Base-by-base conservation (phyloP, 2,329 filamentous ascomycete genomes). In the Teratosphaeriaceae sp. region DNA sequence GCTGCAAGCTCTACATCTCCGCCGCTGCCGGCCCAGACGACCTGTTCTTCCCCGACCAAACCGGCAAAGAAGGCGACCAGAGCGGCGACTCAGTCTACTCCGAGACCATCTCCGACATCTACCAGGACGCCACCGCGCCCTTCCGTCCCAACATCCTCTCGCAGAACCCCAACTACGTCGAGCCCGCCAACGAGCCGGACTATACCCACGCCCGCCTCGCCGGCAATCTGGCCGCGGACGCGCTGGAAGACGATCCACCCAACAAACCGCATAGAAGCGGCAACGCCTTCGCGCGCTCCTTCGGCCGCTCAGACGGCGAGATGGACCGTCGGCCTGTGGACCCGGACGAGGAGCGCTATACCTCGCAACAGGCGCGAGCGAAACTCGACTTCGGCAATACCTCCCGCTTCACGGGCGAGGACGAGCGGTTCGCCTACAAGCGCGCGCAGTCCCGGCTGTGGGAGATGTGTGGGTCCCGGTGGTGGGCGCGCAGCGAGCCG, bases 371-470 rank as follows among this genome's bases (percentile, higher is more conserved):
- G 5, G 23, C 39, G n/a, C 11, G 31, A 9, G 21, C 21, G 2
- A 56, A 62, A 1, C 69, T 69, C 0, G 76, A 90, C 57, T 92
- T 90, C 57, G 76, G 71, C 38, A 79, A 82, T 49, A 75, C 81
- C 0, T 69, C 73, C 9, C 79, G 76, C 0, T 84, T 90, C 55
- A 89, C 83, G 0, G 86, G 86, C 11, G 84, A 89, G 59, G 86
- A 90, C 60, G 85, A 90, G 62, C 72, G 79, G 9, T 92, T 92
- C 59, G 85, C 85, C 0, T 89, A 88, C 54, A 86, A 86, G 63
- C 73, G 86, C 19, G 86, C 85, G 2, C 73, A 79, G 33, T 86
- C 82, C 51, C 70, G 86, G n/a, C 67, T 92, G 2, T 92, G 85
- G 85, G 85, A 92, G 65, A 79, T 92, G 59, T 90, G 85, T 61